These are phyloP conservation scores for Elaeis oleifera DNA, from an alignment of 202 grass and related monocot species.

Conservation along the genomic window DNA sequence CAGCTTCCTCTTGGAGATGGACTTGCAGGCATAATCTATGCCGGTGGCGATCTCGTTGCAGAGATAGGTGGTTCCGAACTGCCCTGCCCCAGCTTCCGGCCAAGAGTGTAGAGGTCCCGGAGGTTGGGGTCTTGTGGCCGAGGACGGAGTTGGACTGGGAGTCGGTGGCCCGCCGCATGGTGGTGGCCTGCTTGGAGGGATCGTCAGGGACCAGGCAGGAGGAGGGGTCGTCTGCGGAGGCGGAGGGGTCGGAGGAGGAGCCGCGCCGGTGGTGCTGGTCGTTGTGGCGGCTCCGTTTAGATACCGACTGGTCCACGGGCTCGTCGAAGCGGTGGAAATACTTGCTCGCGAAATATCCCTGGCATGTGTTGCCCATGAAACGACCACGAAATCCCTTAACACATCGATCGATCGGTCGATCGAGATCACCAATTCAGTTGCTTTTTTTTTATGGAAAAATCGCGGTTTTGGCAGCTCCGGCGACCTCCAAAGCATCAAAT, in stretches of 20 bases:
- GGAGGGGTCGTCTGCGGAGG: not conserved
- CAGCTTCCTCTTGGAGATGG: slow-evolving; percentile 20
- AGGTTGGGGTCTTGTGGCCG: slow-evolving; percentile 11
- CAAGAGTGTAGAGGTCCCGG: slow-evolving; percentile 11
- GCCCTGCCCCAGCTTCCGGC: slow-evolving; percentile 15
- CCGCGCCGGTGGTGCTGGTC: not conserved
- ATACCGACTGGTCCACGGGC: too few species aligned
- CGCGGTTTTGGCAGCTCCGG: too few species aligned
- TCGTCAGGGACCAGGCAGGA: not conserved
- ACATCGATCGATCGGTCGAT: too few species aligned
- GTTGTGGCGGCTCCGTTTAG: not conserved
- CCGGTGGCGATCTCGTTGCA: slow-evolving; percentile 16
- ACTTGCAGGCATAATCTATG: slow-evolving; percentile 11
- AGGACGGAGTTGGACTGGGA: slow-evolving; percentile 2
- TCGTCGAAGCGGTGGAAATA: not conserved
- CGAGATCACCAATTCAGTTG: too few species aligned
- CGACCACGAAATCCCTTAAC: not conserved
- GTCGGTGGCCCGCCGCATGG: not conserved
- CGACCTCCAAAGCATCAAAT: too few species aligned
- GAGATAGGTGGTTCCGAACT: slow-evolving; percentile 20
- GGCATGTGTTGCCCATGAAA: slow-evolving; percentile 12
- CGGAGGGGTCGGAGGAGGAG: not conserved
- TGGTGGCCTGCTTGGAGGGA: not conserved
- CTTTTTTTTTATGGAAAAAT: too few species aligned
- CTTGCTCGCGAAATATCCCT: not conserved